A percentile compares a stretch with the other conserved stretches of the same genome.
Evolutionary conservation across 345 rosid genomes (phyloP).

Genomic region (Nasturtium officinale): DNA sequence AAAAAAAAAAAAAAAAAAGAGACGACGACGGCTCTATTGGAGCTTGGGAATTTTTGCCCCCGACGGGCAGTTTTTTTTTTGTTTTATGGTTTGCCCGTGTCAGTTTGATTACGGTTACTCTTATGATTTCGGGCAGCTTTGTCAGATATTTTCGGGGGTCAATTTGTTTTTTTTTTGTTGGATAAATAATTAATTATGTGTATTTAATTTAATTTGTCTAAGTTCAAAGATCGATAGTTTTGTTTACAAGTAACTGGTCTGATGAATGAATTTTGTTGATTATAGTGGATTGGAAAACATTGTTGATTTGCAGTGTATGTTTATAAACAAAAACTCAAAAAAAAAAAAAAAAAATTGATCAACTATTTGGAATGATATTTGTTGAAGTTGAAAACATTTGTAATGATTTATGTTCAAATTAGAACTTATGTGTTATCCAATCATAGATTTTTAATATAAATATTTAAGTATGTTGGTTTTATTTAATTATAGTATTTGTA

Average conservation of each 20-base stretch:
- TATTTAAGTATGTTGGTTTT: too few species aligned
- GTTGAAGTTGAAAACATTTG: neutral
- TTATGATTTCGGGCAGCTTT: conserved; percentile 41
- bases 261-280: too few species aligned
- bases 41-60: conserved; percentile 52
- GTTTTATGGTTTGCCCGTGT: conserved; percentile 32
- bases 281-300: neutral
- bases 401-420: neutral
- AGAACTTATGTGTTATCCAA: neutral
- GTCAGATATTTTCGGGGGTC: conserved; percentile 38
- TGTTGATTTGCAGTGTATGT: neutral
- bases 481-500: too few species aligned
- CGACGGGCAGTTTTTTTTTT: conserved; percentile 37
- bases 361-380: too few species aligned
- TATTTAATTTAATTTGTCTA: neutral
- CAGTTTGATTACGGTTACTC: conserved; percentile 37
- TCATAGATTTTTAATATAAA: neutral
- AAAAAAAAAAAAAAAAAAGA: too few species aligned
- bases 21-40: conserved; percentile 42
- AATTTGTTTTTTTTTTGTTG: neutral
- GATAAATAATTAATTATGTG: neutral
- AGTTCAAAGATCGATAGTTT: neutral
- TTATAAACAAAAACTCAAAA: too few species aligned
- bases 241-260: neutral
- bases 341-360: too few species aligned